Percentiles rank a stretch among this genome's conserved stretches.
Conservation (phyloP, 1,139 yeast genomes). For the Petasospora fabianii region DNA sequence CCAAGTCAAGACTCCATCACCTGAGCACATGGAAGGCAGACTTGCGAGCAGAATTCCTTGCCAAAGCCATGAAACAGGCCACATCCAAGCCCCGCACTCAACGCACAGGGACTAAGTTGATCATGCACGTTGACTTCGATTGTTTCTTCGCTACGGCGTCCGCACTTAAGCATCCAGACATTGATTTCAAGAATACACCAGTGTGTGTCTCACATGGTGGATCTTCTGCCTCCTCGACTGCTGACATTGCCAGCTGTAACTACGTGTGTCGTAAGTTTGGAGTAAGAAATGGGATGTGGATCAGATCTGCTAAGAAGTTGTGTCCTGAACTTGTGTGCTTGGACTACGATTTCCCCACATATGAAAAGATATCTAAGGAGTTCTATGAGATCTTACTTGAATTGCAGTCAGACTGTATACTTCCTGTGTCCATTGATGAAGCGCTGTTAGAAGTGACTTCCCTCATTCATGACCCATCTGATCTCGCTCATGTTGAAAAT, state of each 20-base stretch:
- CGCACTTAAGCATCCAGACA: conserved; percentile 50
- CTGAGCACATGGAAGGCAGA: conserved; percentile 76
- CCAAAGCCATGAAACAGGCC: conserved; percentile 22
- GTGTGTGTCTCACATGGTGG: conserved; percentile 84
- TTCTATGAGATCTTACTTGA: conserved; percentile 44
- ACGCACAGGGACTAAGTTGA: conserved; percentile 28
- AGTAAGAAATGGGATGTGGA: conserved; percentile 88
- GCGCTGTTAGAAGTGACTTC: conserved; percentile 69
- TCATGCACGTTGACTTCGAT: conserved; percentile 88
- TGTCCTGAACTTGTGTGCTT: conserved; percentile 65
- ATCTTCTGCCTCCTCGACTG: conserved; percentile 39
- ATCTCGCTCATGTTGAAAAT: conserved; percentile 13
- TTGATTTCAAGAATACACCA: conserved; percentile 57
- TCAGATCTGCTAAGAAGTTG: conserved; percentile 51
- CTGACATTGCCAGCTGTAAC: conserved; percentile 91
- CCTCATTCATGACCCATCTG: conserved; percentile 19
- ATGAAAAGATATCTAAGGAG: conserved; percentile 56
- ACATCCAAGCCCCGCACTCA: conserved; percentile 3
- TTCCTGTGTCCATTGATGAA: conserved; percentile 91
- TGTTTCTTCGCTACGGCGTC: conserved; percentile 92
- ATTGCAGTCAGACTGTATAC: conserved; percentile 51
- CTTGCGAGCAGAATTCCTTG: conserved; percentile 51
- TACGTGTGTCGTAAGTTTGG: conserved; percentile 77
- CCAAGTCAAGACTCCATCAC: conserved; percentile 83
- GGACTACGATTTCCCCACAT: conserved; percentile 71